Percentiles rank a stretch among this genome's conserved stretches.
These are phyloP conservation scores for Litchi chinensis DNA, from an alignment of 345 rosid species.

Conservation along the genomic window DNA sequence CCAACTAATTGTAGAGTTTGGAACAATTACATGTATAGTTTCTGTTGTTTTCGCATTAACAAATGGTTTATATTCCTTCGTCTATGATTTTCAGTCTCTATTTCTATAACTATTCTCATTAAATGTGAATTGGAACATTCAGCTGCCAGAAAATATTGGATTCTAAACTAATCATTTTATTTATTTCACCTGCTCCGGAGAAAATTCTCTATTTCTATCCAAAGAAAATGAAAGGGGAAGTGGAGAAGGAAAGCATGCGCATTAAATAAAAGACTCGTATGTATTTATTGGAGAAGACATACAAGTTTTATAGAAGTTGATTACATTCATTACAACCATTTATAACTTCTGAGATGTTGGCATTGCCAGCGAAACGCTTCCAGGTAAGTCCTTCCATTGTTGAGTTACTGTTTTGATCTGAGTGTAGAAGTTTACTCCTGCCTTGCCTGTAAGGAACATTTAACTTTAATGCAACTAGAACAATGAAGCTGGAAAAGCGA, in stretches of 20 bases:
- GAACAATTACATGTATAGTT: no score
- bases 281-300: slow-evolving; percentile 8
- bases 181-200: neutral
- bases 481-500: neutral
- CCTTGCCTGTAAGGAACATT: slow-evolving; percentile 65
- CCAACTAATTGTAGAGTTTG: no score
- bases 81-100: no score
- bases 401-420: slow-evolving; percentile 95
- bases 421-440: slow-evolving; percentile 91
- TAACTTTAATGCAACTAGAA: neutral
- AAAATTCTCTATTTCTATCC: neutral
- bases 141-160: no score
- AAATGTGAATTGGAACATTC: no score
- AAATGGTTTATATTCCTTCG: no score
- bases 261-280: neutral
- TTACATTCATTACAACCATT: neutral
- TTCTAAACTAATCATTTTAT: neutral
- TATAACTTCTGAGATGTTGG: slow-evolving; percentile 83
- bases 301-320: slow-evolving; percentile 1
- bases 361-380: slow-evolving; percentile 91
- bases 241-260: neutral
- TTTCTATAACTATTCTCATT: no score
- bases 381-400: slow-evolving; percentile 93
- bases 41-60: no score
- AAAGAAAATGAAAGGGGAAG: neutral